Evolutionary conservation across 306 rosid species (phyloP).

Genomic region (Lagenaria siceraria): DNA sequence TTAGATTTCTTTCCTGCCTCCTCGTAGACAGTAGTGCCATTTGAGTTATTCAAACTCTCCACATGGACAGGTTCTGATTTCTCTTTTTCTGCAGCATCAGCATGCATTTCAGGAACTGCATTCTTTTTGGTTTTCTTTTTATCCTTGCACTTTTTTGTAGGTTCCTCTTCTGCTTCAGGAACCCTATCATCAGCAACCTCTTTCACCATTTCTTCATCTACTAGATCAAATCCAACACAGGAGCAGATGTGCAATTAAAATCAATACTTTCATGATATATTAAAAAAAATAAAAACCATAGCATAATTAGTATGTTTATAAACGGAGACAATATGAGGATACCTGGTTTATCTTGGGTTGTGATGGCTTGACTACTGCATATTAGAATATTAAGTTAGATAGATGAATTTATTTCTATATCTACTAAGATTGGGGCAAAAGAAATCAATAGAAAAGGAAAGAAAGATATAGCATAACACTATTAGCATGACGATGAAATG

Average conservation of each 20-base stretch:
- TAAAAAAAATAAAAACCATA: background rate
- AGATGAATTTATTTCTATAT: background rate
- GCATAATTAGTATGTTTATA: background rate
- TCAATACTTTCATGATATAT: background rate
- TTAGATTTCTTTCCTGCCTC: slow-evolving; percentile 35
- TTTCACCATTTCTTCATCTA: slow-evolving; percentile 5
- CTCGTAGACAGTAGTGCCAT: slow-evolving; percentile 18
- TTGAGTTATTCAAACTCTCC: slow-evolving; percentile 17
- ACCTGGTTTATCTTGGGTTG: slow-evolving; percentile 44
- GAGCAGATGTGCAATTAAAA: background rate
- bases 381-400: slow-evolving; percentile 11
- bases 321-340: background rate
- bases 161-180: slow-evolving; percentile 11
- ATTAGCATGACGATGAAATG: background rate
- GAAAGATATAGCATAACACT: background rate
- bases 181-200: slow-evolving; percentile 4
- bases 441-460: background rate
- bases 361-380: slow-evolving; percentile 28
- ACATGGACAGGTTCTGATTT: slow-evolving; percentile 13
- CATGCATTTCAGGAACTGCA: slow-evolving; percentile 25
- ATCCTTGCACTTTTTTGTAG: slow-evolving; percentile 25
- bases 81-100: slow-evolving; percentile 13
- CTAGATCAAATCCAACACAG: background rate
- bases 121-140: slow-evolving; percentile 49
- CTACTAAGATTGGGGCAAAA: background rate